A percentile compares a stretch with the other conserved stretches of the same genome.
These are phyloP conservation scores for Zygoascus tannicola DNA, from an alignment of 805 yeast genomes.

Conservation along the genomic window DNA sequence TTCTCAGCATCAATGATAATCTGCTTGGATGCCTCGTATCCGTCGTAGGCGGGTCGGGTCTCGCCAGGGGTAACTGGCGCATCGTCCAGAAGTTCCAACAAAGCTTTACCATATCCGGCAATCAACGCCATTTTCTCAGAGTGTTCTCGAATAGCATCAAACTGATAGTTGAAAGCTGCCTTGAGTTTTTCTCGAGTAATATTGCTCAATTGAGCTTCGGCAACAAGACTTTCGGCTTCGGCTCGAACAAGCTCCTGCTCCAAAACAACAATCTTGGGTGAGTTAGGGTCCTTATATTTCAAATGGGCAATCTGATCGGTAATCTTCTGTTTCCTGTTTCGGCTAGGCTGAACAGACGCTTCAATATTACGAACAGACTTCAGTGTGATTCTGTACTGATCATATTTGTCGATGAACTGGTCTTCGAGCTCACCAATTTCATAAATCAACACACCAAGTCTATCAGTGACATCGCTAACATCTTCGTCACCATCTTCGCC, in stretches of 20 bases:
- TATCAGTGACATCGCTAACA: constrained; percentile 93
- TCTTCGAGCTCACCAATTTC: constrained; percentile 98
- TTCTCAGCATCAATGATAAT: constrained; percentile 94
- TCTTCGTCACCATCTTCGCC: constrained; percentile 98
- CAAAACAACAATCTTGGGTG: constrained; percentile 88
- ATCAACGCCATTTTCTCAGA: constrained; percentile 93
- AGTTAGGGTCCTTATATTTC: constrained; percentile 97
- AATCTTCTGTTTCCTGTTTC: constrained; percentile 95
- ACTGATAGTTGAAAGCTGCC: constrained; percentile 95
- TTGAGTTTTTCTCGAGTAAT: constrained; percentile 96
- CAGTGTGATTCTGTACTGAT: constrained; percentile 92
- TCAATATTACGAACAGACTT: constrained; percentile 94
- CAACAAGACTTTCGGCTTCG: constrained; percentile 97
- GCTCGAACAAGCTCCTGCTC: constrained; percentile 99
- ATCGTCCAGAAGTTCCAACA: constrained; percentile 91
- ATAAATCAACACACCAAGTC: constrained; percentile 88
- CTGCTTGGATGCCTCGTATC: constrained; percentile 96
- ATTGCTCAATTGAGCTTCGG: constrained; percentile 97
- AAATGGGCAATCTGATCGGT: constrained; percentile 96
- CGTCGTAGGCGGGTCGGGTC: constrained; percentile 96
- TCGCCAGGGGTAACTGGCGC: constrained; percentile 98
- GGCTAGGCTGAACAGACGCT: constrained; percentile 94
- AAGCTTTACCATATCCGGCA: constrained; percentile 98
- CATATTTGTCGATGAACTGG: constrained; percentile 96
- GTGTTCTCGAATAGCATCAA: constrained; percentile 89